Evolutionary conservation across 345 rosid genomes (phyloP), one percentile per base, ranked within the genome.

Genomic region (Salix koriyanagi): DNA sequence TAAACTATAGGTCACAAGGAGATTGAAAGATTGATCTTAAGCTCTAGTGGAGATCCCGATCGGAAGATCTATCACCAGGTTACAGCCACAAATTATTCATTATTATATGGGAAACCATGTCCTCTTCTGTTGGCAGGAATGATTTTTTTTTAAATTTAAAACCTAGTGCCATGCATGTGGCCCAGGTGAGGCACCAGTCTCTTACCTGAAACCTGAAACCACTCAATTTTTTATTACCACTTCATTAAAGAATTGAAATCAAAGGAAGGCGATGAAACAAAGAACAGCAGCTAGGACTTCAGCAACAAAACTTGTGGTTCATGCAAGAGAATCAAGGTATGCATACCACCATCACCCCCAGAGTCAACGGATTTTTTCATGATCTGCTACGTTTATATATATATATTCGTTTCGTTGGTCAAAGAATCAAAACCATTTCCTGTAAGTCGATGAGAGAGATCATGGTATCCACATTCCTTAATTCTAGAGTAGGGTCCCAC

Each of bases 271-370:
- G 32, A 65, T 71, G 50, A 46, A 39, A 7, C 25, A 37, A 46
- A 46, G 52, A 46, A 46, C 52, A 46, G 52, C 52, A 46, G 52
- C 2, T 14, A 14, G 52, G 52, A 46, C 52, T 15, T 14, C 52
- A 64, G 11, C 4, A 71, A 23, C 5, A 67, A 79, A 80, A 77
- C 58, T 73, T 65, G 67, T 36, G 83, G 79, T 61, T 67, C 42
- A 23, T 61, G 66, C 41, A 37, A 32, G 64, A 78, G 70, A 75
- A 58, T 28, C 69, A 62, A 28, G 68, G 66, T 75, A 46, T 15
- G 52, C 52, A 73, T 65, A 78, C 66, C 73, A 70, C 71, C 67
- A 23, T 46, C 46, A 60, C 23, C 14, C 23, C 30, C 52, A 5
- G 11, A 9, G 56, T 77, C 69, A 69, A 73, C n/a, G 67, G 79